Evolutionary conservation across 2,329 filamentous ascomycete species (phyloP).

Genomic region (Endothia cerciana): DNA sequence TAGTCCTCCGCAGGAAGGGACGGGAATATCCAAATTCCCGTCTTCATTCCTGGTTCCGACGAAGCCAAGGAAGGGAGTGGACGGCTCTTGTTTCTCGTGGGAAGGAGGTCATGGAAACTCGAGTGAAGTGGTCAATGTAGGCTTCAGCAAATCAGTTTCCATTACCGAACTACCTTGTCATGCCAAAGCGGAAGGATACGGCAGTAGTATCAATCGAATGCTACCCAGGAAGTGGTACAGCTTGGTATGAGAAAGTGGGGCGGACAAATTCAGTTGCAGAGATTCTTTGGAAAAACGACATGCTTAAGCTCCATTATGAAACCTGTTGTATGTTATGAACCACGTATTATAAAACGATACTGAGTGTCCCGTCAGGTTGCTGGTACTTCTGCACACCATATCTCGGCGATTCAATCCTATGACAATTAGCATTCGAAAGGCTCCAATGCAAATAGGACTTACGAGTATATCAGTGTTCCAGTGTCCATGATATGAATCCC

Average conservation of each 20-base stretch:
- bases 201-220: conserved; percentile 38
- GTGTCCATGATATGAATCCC: conserved; percentile 38
- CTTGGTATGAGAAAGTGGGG: conserved; percentile 13
- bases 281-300: conserved; percentile 21
- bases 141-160: conserved; percentile 45
- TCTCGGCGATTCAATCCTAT: conserved; percentile 39
- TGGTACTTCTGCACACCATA: conserved; percentile 39
- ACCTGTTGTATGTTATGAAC: background rate
- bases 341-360: conserved; percentile 35
- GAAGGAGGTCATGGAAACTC: too few relatives aligned
- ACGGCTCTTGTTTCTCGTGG: conserved; percentile 41
- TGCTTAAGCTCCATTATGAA: too few relatives aligned
- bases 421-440: conserved; percentile 25
- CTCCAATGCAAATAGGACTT: background rate
- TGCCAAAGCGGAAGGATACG: conserved; percentile 38
- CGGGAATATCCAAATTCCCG: conserved; percentile 47
- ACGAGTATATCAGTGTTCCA: conserved; percentile 41
- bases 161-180: conserved; percentile 45
- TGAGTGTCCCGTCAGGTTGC: conserved; percentile 40
- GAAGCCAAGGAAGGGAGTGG: conserved; percentile 44
- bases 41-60: conserved; percentile 44
- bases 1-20: conserved; percentile 38
- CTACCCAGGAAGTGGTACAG: conserved; percentile 17
- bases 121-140: conserved; percentile 44
- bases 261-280: conserved; percentile 17